These are phyloP conservation scores for Alternaria brassicae DNA, from an alignment of 2,329 filamentous ascomycete species.

Conservation along the genomic window DNA sequence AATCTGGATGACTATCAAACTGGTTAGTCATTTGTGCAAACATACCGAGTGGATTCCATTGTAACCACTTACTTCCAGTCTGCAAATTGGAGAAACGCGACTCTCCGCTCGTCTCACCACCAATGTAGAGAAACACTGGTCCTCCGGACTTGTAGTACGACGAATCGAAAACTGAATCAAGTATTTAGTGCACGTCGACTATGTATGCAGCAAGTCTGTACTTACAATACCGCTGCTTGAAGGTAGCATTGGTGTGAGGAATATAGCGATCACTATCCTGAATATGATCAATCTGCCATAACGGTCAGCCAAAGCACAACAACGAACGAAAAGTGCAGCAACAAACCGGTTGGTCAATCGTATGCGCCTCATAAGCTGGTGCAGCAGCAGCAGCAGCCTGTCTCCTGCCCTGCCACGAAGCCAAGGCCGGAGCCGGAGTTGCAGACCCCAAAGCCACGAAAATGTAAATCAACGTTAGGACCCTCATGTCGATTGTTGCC, in stretches of 20 bases:
- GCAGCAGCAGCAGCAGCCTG: constrained; percentile 7
- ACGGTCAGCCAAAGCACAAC: background rate
- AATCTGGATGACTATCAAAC: constrained; percentile 57
- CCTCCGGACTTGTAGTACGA: constrained; percentile 63
- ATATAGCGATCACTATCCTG: constrained; percentile 51
- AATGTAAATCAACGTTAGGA: constrained; percentile 8
- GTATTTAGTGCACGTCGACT: background rate
- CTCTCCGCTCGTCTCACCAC: constrained; percentile 55
- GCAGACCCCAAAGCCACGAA: constrained; percentile 13
- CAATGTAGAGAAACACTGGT: constrained; percentile 59
- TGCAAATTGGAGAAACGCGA: constrained; percentile 49
- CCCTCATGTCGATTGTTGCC: constrained; percentile 15
- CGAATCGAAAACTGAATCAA: constrained; percentile 53
- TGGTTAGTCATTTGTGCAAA: background rate
- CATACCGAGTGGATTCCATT: background rate
- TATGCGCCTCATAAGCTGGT: constrained; percentile 31
- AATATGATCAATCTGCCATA: constrained; percentile 55
- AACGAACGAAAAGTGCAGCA: background rate
- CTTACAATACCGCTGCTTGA: constrained; percentile 60
- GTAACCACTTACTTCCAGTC: constrained; percentile 48
- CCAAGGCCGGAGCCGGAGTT: constrained; percentile 1
- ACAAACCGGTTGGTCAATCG: constrained; percentile 36
- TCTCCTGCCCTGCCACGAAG: constrained; percentile 21
- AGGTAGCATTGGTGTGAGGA: constrained; percentile 58
- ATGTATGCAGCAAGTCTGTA: background rate